Percentiles rank a stretch among this genome's conserved stretches.
These are phyloP conservation scores for Setaria italica DNA, from an alignment of 202 grass and related monocot genomes.

Conservation along the genomic window DNA sequence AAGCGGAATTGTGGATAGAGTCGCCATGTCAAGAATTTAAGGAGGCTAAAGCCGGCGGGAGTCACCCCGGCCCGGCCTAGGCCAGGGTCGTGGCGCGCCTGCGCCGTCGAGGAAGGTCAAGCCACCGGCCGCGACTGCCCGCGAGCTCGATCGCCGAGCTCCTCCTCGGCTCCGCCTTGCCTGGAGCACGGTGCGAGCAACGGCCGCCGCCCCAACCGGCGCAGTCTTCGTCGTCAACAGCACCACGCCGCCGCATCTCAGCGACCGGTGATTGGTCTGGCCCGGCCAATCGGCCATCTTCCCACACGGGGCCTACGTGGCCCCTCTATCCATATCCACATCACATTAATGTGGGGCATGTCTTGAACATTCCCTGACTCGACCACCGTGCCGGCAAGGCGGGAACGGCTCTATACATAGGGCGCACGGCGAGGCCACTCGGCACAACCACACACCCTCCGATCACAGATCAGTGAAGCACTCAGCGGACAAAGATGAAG, in stretches of 20 bases:
- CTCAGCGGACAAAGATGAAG: conserved; percentile 2
- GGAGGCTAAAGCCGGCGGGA: neutral
- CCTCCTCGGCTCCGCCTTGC: neutral
- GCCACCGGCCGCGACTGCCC: neutral
- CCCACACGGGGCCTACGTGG: conserved; percentile 30
- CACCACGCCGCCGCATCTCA: conserved; percentile 48
- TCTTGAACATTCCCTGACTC: neutral
- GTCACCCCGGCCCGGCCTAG: neutral
- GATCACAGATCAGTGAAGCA: neutral
- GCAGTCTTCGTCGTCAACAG: conserved; percentile 20
- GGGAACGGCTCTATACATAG: conserved; percentile 15
- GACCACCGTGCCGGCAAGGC: neutral
- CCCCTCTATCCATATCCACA: conserved; percentile 43
- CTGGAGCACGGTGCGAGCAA: neutral
- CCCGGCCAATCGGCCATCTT: neutral
- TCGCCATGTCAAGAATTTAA: too few species aligned
- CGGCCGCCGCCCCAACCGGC: neutral
- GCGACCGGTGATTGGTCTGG: neutral
- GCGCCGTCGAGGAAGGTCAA: neutral
- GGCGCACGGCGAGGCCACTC: neutral
- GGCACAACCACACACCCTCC: conserved; percentile 3
- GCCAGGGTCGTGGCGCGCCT: neutral
- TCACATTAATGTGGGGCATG: conserved; percentile 30
- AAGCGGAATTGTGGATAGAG: neutral
- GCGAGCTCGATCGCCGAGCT: neutral